These are phyloP conservation scores for Fomitopsis serialis DNA, from an alignment of 768 basidiomycete species.

Conservation along the genomic window DNA sequence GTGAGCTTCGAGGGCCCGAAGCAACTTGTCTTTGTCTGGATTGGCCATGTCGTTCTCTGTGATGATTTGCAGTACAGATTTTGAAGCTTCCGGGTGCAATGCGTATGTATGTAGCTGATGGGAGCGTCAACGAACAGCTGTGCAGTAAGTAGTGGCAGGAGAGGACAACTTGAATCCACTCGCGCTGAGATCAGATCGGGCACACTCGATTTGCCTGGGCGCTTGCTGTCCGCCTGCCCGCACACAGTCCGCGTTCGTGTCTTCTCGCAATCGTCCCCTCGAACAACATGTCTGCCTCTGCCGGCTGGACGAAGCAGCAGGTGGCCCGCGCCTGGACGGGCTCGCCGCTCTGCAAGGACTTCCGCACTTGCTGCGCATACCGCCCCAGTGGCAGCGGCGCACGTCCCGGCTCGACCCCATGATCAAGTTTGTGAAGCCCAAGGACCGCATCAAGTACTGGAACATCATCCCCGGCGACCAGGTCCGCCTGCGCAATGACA, in stretches of 20 bases:
- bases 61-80: too few relatives aligned
- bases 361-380: constrained; percentile 59
- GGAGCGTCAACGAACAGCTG: too few relatives aligned
- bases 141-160: too few relatives aligned
- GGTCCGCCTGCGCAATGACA: constrained; percentile 65
- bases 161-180: too few relatives aligned
- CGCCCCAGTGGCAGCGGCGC: constrained; percentile 47
- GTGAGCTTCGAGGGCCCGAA: constrained; percentile 38
- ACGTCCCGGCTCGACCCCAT: constrained; percentile 34
- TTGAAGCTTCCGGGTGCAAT: too few relatives aligned
- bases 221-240: background rate
- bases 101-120: too few relatives aligned
- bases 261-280: background rate
- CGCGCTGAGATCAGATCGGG: too few relatives aligned
- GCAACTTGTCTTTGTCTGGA: constrained; percentile 27
- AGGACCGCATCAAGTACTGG: constrained; percentile 80
- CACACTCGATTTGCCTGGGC: too few relatives aligned
- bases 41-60: background rate
- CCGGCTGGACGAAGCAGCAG: background rate
- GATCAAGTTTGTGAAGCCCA: constrained; percentile 51
- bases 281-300: background rate
- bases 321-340: background rate
- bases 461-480: constrained; percentile 84
- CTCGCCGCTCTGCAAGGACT: constrained; percentile 27
- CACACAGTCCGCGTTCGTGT: background rate